phyloP scores from a whole-genome alignment of 2,329 filamentous ascomycete species.

The Escovopsis sp. region DNA sequence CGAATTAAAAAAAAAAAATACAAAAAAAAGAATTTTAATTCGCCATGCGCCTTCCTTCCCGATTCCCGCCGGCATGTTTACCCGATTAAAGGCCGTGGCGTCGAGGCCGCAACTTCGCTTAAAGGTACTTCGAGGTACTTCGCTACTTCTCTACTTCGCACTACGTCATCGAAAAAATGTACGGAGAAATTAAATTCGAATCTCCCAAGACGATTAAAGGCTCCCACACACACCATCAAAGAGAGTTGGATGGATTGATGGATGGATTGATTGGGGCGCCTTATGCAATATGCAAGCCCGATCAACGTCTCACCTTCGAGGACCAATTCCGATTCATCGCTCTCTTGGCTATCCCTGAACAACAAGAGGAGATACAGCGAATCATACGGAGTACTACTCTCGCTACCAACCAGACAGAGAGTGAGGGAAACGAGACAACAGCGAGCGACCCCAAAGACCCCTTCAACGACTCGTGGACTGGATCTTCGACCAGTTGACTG shows the following conservation, averaged over 20 bases:
- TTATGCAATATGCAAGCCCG: too few relatives aligned
- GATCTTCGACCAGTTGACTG: background rate
- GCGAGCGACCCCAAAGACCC: background rate
- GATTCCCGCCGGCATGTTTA: slow-evolving; percentile 11
- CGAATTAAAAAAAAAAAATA: background rate
- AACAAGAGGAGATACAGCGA: too few relatives aligned
- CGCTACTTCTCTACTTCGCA: slow-evolving; percentile 9
- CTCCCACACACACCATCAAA: background rate
- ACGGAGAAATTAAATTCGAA: too few relatives aligned
- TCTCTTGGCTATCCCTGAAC: too few relatives aligned
- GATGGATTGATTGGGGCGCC: background rate
- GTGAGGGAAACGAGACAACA: background rate
- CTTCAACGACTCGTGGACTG: too few relatives aligned
- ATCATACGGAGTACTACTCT: too few relatives aligned
- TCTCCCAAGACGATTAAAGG: background rate
- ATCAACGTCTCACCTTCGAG: too few relatives aligned
- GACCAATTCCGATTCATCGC: too few relatives aligned
- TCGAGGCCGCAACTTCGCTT: background rate
- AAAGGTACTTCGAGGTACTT: background rate
- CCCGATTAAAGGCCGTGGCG: slow-evolving; percentile 13
- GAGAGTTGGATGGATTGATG: background rate
- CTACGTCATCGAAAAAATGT: background rate
- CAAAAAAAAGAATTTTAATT: slow-evolving; percentile 1
- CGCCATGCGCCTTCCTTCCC: background rate
- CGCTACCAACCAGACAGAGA: too few relatives aligned